Conservation (phyloP, 1,284 basidiomycete genomes). For the Fomitiporia mediterranea region DNA sequence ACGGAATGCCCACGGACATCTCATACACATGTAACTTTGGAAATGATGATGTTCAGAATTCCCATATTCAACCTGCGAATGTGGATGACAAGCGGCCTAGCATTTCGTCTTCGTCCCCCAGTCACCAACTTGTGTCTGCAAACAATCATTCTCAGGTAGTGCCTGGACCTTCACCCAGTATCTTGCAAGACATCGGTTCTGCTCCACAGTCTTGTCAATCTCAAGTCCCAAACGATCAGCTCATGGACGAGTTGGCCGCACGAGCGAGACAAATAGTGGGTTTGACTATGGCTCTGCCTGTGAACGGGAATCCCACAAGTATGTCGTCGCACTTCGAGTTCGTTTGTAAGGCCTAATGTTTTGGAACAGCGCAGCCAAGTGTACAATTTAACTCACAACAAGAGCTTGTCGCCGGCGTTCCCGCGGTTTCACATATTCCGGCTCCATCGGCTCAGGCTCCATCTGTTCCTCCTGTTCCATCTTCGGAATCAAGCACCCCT, state of each 20-base stretch:
- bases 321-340: constrained; percentile 21
- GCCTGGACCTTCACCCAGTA: neutral
- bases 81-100: neutral
- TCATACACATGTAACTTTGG: constrained; percentile 11
- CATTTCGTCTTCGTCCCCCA: constrained; percentile 7
- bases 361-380: too few species aligned
- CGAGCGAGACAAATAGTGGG: constrained; percentile 17
- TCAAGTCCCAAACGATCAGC: constrained; percentile 7
- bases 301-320: constrained; percentile 20
- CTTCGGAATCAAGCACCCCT: constrained; percentile 28
- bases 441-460: constrained; percentile 25
- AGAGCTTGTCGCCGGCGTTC: constrained; percentile 22
- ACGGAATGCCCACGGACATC: neutral
- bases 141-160: neutral
- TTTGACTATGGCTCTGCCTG: constrained; percentile 16
- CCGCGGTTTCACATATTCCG: constrained; percentile 28
- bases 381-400: too few species aligned
- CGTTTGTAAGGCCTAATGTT: too few species aligned
- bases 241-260: constrained; percentile 15
- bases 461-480: too few species aligned
- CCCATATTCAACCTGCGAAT: neutral
- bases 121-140: neutral
- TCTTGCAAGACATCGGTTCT: neutral
- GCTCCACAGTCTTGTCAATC: neutral
- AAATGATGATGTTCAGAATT: neutral